Evolutionary conservation across 1,139 yeast species (phyloP).

Genomic region (Suhomyces yuchorum): DNA sequence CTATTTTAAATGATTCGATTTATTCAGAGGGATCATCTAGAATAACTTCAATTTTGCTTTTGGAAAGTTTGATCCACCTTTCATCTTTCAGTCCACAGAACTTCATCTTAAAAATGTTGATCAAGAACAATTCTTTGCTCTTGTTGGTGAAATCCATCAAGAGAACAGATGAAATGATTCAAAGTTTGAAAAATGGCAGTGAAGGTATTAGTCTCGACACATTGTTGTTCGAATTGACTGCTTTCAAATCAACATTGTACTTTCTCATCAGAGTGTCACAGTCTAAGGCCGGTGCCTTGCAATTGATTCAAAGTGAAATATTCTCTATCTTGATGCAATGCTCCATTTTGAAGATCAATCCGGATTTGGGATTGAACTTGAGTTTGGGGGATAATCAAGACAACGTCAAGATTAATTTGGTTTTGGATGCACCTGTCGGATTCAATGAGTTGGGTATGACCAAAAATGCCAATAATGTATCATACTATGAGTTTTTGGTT

Average conservation of each 20-base stretch:
- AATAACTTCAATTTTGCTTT: conserved; percentile 70
- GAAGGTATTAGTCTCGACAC: conserved; percentile 49
- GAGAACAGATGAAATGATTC: conserved; percentile 65
- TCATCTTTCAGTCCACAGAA: conserved; percentile 53
- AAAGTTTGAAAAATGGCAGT: conserved; percentile 28
- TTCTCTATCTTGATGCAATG: conserved; percentile 63
- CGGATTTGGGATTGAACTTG: conserved; percentile 71
- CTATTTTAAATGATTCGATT: conserved; percentile 75
- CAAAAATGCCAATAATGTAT: conserved; percentile 33
- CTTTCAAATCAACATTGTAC: conserved; percentile 71
- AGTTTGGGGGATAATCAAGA: conserved; percentile 27
- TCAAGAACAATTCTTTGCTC: conserved; percentile 65
- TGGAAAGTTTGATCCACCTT: conserved; percentile 69
- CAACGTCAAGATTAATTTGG: conserved; percentile 41
- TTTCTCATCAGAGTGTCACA: conserved; percentile 75
- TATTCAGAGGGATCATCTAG: conserved; percentile 78
- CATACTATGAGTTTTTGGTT: conserved; percentile 69
- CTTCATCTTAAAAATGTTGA: conserved; percentile 60
- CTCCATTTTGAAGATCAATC: conserved; percentile 65
- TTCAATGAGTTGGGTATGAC: conserved; percentile 25
- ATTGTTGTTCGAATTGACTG: conserved; percentile 69
- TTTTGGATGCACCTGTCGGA: conserved; percentile 54
- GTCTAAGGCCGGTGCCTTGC: conserved; percentile 74
- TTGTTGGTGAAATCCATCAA: conserved; percentile 67
- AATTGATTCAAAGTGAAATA: conserved; percentile 71